Evolutionary conservation across 2,329 filamentous ascomycete species (phyloP).

Genomic region (Basipetospora chlamydospora): DNA sequence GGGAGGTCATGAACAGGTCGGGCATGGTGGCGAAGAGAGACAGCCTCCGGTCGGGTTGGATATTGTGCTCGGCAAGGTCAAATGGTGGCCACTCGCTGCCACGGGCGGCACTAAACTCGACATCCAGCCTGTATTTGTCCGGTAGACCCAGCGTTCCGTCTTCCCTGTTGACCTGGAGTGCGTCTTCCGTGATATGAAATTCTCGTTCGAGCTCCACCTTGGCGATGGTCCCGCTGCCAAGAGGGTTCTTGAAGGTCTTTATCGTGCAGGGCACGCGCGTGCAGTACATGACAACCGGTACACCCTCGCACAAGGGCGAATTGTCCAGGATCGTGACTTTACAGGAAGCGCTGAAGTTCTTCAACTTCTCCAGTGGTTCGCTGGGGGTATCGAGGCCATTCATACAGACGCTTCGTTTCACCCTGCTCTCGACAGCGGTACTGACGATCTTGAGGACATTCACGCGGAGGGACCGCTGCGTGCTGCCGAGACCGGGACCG

Average conservation of each 20-base stretch:
- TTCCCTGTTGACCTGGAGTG: constrained; percentile 33
- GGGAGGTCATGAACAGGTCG: constrained; percentile 6
- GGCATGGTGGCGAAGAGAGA: constrained; percentile 6
- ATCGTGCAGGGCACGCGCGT: constrained; percentile 40
- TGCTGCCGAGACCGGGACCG: not conserved
- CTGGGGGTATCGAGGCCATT: constrained; percentile 8
- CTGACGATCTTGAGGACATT: constrained; percentile 38
- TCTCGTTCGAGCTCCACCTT: constrained; percentile 30
- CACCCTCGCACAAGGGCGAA: constrained; percentile 14
- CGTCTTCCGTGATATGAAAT: constrained; percentile 38
- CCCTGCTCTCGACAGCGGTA: constrained; percentile 25
- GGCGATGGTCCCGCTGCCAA: constrained; percentile 29
- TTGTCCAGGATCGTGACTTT: constrained; percentile 22
- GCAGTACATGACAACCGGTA: constrained; percentile 27
- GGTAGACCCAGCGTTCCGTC: constrained; percentile 31
- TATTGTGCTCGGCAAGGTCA: constrained; percentile 13
- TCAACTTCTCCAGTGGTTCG: constrained; percentile 12
- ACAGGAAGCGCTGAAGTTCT: constrained; percentile 20
- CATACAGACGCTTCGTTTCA: constrained; percentile 19
- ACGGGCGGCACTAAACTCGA: constrained; percentile 38
- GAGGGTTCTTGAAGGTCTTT: constrained; percentile 31
- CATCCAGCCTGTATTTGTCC: constrained; percentile 31
- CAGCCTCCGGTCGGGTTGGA: constrained; percentile 4
- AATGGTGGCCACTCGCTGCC: constrained; percentile 38
- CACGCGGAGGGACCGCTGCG: constrained; percentile 25